Evolutionary conservation across 345 rosid species (phyloP).

Genomic region (Syzygium aromaticum): DNA sequence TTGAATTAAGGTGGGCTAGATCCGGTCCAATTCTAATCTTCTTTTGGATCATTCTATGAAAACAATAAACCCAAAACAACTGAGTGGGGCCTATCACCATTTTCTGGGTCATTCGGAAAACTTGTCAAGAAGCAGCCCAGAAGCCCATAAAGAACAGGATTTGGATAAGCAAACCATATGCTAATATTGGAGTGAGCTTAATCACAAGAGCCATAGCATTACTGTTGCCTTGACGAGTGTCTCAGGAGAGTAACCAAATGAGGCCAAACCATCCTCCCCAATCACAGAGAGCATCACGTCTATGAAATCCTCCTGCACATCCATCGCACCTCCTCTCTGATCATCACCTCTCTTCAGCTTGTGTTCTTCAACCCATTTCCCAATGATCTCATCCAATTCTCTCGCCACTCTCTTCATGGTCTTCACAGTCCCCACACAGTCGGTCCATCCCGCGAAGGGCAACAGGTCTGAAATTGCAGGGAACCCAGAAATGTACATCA

Average conservation of each 20-base stretch:
- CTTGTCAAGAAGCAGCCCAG: neutral
- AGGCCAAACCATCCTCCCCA: constrained; percentile 10
- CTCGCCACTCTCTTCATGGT: constrained; percentile 41
- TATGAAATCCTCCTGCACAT: constrained; percentile 31
- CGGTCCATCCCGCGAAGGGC: constrained; percentile 55
- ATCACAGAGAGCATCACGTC: constrained; percentile 38
- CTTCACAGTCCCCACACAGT: constrained; percentile 23
- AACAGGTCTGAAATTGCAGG: constrained; percentile 38
- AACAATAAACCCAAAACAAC: neutral
- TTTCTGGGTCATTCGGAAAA: neutral
- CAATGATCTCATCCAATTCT: constrained; percentile 35
- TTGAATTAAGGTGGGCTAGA: neutral
- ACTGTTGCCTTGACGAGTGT: constrained; percentile 47
- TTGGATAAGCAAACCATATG: neutral
- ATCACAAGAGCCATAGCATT: constrained; percentile 22
- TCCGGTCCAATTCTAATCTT: neutral
- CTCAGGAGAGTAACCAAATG: constrained; percentile 35
- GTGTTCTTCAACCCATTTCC: constrained; percentile 55
- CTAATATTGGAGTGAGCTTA: neutral
- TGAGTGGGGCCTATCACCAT: neutral
- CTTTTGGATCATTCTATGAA: neutral
- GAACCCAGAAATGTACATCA: constrained; percentile 18
- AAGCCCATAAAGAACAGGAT: neutral
- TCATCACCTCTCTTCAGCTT: constrained; percentile 27
- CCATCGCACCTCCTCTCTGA: constrained; percentile 2